Conservation (phyloP, 108 stramenopile genomes). For the Pseudonitzschia pungens region DNA sequence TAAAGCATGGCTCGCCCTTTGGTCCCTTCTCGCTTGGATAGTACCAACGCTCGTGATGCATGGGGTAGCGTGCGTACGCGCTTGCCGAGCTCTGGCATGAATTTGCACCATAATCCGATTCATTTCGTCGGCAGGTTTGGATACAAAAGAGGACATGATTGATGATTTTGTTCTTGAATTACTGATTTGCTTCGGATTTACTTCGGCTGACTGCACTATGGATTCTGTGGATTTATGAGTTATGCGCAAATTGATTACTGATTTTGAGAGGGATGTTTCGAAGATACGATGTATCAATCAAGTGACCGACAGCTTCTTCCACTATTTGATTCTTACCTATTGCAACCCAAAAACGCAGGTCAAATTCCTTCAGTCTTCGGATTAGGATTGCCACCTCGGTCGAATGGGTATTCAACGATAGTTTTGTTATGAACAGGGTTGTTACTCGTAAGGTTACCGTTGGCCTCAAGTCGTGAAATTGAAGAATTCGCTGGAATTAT, state of each 20-base stretch:
- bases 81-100: conserved; percentile 22
- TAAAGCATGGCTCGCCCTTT: conserved; percentile 30
- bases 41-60: conserved; percentile 17
- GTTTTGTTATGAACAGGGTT: neutral
- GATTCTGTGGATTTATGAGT: neutral
- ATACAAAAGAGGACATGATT: neutral
- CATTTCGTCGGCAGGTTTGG: neutral
- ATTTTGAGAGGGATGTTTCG: no score
- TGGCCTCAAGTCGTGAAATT: no score
- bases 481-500: no score
- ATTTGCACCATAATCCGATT: conserved; percentile 8
- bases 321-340: neutral
- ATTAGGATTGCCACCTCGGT: no score
- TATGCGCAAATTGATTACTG: no score
- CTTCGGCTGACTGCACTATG: neutral
- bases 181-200: neutral
- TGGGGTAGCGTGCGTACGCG: conserved; percentile 21
- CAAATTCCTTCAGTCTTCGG: no score
- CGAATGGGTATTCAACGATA: no score
- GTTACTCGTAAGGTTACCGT: no score
- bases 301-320: neutral
- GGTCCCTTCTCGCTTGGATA: conserved; percentile 18
- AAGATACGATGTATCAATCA: no score
- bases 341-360: no score
- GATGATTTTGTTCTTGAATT: neutral